Conservation (phyloP, 129 eudicot species). For the Ambrosia trifida region DNA sequence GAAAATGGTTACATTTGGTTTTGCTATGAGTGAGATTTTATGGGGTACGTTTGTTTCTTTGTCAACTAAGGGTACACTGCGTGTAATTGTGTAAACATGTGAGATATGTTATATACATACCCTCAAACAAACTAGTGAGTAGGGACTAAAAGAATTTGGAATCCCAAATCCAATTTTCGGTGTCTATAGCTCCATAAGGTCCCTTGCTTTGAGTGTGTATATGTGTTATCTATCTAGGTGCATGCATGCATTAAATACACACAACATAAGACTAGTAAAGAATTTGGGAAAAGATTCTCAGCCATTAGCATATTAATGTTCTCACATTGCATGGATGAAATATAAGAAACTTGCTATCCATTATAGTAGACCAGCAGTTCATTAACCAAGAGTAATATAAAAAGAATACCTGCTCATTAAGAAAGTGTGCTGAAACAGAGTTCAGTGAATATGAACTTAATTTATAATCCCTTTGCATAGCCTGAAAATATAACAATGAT, state of each 20-base stretch:
- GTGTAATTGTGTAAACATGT: neutral
- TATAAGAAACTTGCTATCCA: neutral
- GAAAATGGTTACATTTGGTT: neutral
- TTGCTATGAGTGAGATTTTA: neutral
- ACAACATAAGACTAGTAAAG: constrained; percentile 7
- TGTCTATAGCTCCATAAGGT: neutral
- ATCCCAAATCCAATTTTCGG: neutral
- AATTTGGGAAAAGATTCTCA: neutral
- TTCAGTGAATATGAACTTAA: constrained; percentile 93
- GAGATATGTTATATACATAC: neutral
- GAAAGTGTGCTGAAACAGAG: constrained; percentile 98
- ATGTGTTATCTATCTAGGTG: neutral
- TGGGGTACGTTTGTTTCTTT: too few relatives aligned
- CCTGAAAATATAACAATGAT: constrained; percentile 48
- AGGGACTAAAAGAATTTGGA: neutral
- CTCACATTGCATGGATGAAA: neutral
- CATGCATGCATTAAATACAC: neutral
- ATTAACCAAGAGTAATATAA: constrained; percentile 5
- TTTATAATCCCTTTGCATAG: constrained; percentile 93
- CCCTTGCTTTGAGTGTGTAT: neutral
- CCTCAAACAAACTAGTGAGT: neutral
- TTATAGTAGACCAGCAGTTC: neutral
- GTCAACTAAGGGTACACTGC: neutral
- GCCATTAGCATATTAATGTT: constrained; percentile 2
- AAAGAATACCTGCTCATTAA: constrained; percentile 76